Conservation (phyloP, 2,329 filamentous ascomycete species). For the Colletotrichum australisinense region DNA sequence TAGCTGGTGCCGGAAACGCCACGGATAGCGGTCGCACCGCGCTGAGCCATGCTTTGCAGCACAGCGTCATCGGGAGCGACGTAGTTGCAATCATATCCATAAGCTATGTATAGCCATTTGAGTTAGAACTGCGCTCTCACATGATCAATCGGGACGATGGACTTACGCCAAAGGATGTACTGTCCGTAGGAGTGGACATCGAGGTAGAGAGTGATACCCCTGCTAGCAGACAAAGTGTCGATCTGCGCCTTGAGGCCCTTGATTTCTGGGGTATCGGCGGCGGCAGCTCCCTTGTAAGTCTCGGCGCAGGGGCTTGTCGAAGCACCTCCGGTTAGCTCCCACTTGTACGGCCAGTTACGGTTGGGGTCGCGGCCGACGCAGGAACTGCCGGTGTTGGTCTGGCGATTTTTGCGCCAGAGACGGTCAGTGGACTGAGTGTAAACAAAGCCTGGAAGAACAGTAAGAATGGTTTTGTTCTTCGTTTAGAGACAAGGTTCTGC, state of each 20-base stretch:
- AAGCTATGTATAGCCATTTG: conserved; percentile 1
- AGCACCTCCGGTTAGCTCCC: conserved; percentile 57
- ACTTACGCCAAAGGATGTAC: conserved; percentile 37
- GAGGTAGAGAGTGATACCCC: conserved; percentile 70
- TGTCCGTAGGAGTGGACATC: conserved; percentile 75
- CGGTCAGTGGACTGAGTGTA: conserved; percentile 58
- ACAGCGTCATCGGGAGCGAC: conserved; percentile 32
- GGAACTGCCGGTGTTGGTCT: conserved; percentile 44
- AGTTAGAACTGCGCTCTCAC: too few species aligned
- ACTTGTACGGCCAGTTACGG: conserved; percentile 64
- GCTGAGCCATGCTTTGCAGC: conserved; percentile 15
- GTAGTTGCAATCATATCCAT: conserved; percentile 34
- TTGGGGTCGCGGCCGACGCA: conserved; percentile 66
- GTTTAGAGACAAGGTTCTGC: too few species aligned
- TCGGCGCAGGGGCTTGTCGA: conserved; percentile 61
- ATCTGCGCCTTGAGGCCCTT: conserved; percentile 58
- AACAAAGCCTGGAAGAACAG: conserved; percentile 50
- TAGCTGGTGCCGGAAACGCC: conserved; percentile 36
- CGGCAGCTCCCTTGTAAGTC: conserved; percentile 53
- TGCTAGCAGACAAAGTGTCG: conserved; percentile 50
- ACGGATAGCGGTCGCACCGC: conserved; percentile 30
- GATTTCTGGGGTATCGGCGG: conserved; percentile 59
- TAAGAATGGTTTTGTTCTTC: neutral
- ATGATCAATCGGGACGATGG: too few species aligned
- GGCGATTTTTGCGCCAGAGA: conserved; percentile 66